Evolutionary conservation across 805 yeast species (phyloP).

Genomic region (Sugiyamaella valdiviana): DNA sequence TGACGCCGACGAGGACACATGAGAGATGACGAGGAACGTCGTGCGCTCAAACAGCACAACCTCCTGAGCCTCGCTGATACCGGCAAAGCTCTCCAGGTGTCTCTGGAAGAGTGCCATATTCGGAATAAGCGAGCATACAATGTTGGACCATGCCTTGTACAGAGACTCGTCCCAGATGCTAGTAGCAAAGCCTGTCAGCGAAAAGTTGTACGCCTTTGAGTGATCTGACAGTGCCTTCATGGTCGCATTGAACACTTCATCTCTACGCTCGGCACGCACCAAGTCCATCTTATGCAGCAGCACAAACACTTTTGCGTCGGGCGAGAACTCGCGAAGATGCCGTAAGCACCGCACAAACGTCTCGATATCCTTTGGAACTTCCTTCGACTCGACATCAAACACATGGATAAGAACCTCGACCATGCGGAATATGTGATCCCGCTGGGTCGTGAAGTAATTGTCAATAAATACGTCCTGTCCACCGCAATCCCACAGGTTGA

Average conservation of each 20-base stretch:
- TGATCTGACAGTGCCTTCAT: conserved; percentile 73
- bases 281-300: conserved; percentile 94
- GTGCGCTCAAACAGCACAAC: conserved; percentile 89
- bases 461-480: conserved; percentile 93
- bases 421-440: conserved; percentile 89
- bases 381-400: conserved; percentile 90
- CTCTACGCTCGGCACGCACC: conserved; percentile 78
- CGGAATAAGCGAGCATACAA: conserved; percentile 91
- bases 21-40: conserved; percentile 76
- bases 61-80: conserved; percentile 76
- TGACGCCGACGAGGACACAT: conserved; percentile 25
- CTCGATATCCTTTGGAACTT: conserved; percentile 87
- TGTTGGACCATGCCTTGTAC: conserved; percentile 95
- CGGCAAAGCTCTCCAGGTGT: conserved; percentile 65
- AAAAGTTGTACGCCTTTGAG: conserved; percentile 62
- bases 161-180: conserved; percentile 96
- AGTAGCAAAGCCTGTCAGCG: conserved; percentile 81
- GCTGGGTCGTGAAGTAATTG: conserved; percentile 79
- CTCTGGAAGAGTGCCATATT: conserved; percentile 77
- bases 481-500: conserved; percentile 97
- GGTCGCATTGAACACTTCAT: conserved; percentile 76
- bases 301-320: conserved; percentile 86
- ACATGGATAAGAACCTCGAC: conserved; percentile 94
- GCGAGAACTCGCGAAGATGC: conserved; percentile 76
- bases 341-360: conserved; percentile 79